phyloP scores from a whole-genome alignment of 768 basidiomycete genomes.

The Leucosporidium scottii region DNA sequence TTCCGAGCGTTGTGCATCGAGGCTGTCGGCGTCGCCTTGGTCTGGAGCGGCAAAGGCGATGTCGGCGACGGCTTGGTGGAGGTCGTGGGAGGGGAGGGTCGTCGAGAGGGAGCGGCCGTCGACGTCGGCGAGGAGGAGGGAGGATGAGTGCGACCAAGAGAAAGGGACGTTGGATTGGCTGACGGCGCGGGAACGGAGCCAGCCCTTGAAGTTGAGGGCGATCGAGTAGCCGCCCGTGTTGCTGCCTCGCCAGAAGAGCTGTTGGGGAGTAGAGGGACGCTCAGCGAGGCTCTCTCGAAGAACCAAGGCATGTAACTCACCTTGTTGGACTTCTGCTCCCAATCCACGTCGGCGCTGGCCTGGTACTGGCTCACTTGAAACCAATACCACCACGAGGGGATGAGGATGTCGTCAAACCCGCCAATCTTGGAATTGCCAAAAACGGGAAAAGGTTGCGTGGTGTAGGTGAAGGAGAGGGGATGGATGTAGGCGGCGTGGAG shows the following conservation, averaged over 20 bases:
- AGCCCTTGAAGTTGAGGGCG: constrained; percentile 13
- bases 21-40: constrained; percentile 3
- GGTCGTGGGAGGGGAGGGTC: not conserved
- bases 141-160: constrained; percentile 8
- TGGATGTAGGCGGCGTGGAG: constrained; percentile 9
- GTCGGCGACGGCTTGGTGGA: constrained; percentile 11
- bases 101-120: not conserved
- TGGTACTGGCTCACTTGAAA: not conserved
- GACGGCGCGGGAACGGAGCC: constrained; percentile 14
- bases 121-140: not conserved
- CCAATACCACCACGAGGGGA: constrained; percentile 21
- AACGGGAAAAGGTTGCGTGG: constrained; percentile 4
- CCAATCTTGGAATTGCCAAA: constrained; percentile 12
- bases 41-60: constrained; percentile 9
- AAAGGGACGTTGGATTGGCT: constrained; percentile 5
- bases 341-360: constrained; percentile 9
- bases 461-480: constrained; percentile 8
- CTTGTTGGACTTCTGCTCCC: constrained; percentile 14
- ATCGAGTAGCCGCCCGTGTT: constrained; percentile 14
- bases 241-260: constrained; percentile 21
- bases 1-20: constrained; percentile 6
- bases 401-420: constrained; percentile 9
- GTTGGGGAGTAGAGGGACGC: not conserved
- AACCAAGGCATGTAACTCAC: not conserved
- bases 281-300: not conserved